Evolutionary conservation across 2,329 filamentous ascomycete genomes (phyloP).

Genomic region (Cladosporium halotolerans): DNA sequence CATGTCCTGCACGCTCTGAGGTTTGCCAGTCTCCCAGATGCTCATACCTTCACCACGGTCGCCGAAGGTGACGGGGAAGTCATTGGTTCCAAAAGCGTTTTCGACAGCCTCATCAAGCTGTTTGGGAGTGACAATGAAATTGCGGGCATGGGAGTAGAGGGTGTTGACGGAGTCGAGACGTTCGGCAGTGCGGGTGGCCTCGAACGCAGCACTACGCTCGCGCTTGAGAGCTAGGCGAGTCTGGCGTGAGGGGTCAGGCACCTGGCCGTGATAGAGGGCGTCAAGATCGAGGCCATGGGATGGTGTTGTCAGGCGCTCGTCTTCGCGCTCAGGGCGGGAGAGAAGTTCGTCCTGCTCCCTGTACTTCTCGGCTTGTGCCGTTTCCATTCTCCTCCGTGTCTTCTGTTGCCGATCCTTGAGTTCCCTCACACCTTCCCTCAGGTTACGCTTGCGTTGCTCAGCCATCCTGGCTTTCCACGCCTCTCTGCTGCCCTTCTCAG

Average conservation of each 20-base stretch:
- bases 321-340: constrained; percentile 61
- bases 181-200: constrained; percentile 19
- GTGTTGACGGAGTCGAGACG: constrained; percentile 65
- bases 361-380: constrained; percentile 44
- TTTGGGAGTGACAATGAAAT: constrained; percentile 77
- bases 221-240: constrained; percentile 42
- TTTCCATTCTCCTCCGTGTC: constrained; percentile 32
- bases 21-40: constrained; percentile 47
- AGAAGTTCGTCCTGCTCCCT: constrained; percentile 47
- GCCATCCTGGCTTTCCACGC: constrained; percentile 71
- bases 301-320: constrained; percentile 69
- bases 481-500: constrained; percentile 42
- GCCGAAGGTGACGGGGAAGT: constrained; percentile 33
- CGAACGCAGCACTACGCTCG: constrained; percentile 18
- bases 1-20: constrained; percentile 44
- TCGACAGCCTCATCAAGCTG: constrained; percentile 72
- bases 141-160: constrained; percentile 80
- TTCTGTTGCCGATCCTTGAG: constrained; percentile 60
- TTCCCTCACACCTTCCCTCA: constrained; percentile 63
- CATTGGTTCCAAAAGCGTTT: constrained; percentile 62
- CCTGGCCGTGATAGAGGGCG: constrained; percentile 26
- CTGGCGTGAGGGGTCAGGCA: constrained; percentile 59
- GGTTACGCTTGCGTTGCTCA: constrained; percentile 60
- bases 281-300: constrained; percentile 45
- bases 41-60: constrained; percentile 33